Percentiles rank a stretch among this genome's conserved stretches.
These are phyloP conservation scores for Rhizoctonia solani DNA, from an alignment of 1,284 basidiomycete species.

Conservation along the genomic window DNA sequence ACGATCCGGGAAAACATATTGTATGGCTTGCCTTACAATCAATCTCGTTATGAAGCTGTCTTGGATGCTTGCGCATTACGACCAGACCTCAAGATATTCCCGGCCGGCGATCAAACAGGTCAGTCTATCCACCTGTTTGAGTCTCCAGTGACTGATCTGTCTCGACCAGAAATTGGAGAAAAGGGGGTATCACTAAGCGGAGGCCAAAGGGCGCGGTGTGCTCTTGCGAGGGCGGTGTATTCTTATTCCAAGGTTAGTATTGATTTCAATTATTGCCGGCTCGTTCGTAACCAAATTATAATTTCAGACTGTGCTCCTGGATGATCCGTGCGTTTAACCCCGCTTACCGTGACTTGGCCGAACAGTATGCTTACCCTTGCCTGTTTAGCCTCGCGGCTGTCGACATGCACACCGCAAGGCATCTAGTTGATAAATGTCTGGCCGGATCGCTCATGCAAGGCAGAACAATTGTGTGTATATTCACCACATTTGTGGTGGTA, in stretches of 20 bases:
- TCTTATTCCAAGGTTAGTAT: conserved; percentile 55
- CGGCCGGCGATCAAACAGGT: conserved; percentile 83
- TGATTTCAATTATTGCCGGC: conserved; percentile 25
- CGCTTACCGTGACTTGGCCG: background rate
- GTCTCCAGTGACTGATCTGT: background rate
- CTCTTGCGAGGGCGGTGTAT: conserved; percentile 68
- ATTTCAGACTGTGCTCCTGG: conserved; percentile 71
- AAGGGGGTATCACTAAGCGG: conserved; percentile 70
- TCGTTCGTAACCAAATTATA: conserved; percentile 19
- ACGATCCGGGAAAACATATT: conserved; percentile 82
- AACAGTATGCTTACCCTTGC: background rate
- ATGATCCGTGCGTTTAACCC: conserved; percentile 66
- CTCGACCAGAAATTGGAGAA: conserved; percentile 64
- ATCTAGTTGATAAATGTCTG: conserved; percentile 67
- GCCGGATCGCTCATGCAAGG: conserved; percentile 63
- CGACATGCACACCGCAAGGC: conserved; percentile 85
- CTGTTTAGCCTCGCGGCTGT: conserved; percentile 73
- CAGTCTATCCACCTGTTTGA: conserved; percentile 31
- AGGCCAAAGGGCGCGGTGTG: conserved; percentile 79
- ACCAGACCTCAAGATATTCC: conserved; percentile 73
- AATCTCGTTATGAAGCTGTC: conserved; percentile 70
- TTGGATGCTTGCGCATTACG: conserved; percentile 79
- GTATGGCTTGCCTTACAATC: conserved; percentile 72
- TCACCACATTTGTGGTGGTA: background rate
- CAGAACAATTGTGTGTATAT: conserved; percentile 59